Percentiles rank a stretch among this genome's conserved stretches.
phyloP scores from a whole-genome alignment of 768 basidiomycete species.

The Tylopilus plumbeoviolaceoides region DNA sequence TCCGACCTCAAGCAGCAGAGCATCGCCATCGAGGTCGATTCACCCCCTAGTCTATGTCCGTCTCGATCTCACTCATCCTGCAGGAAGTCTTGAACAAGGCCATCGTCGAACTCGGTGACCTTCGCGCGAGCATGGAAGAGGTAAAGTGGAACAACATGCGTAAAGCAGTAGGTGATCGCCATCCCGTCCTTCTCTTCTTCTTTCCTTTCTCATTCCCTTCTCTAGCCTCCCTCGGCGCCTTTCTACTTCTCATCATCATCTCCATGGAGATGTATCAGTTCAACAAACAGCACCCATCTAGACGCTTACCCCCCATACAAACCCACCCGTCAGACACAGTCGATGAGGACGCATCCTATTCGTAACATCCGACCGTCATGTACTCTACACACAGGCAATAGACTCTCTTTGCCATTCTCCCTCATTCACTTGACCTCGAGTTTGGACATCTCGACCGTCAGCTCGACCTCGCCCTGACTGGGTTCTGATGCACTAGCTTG shows the following conservation, averaged over 20 bases:
- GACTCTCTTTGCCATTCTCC: neutral
- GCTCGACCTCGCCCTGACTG: slow-evolving; percentile 20
- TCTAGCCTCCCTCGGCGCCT: slow-evolving; percentile 58
- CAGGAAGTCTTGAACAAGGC: slow-evolving; percentile 76
- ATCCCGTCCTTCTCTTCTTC: neutral
- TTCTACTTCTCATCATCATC: slow-evolving; percentile 66
- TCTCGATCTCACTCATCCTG: neutral
- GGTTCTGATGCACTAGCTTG: neutral
- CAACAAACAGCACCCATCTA: slow-evolving; percentile 32
- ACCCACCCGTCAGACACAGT: neutral
- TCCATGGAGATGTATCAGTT: slow-evolving; percentile 59
- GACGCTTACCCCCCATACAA: neutral
- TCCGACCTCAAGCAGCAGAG: slow-evolving; percentile 81
- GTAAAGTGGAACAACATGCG: slow-evolving; percentile 89
- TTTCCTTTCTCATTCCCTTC: slow-evolving; percentile 1
- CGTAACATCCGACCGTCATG: slow-evolving; percentile 8
- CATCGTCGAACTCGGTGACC: slow-evolving; percentile 69
- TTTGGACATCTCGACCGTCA: slow-evolving; percentile 53
- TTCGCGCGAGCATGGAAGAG: slow-evolving; percentile 78
- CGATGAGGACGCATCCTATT: slow-evolving; percentile 11
- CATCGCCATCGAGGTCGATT: slow-evolving; percentile 73
- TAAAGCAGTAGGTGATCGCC: slow-evolving; percentile 64
- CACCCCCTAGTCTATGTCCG: neutral
- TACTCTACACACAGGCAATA: neutral
- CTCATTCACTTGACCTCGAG: slow-evolving; percentile 53